Evolutionary conservation across 208 protist genomes (phyloP).

Genomic region (Trypanosoma conorhini): DNA sequence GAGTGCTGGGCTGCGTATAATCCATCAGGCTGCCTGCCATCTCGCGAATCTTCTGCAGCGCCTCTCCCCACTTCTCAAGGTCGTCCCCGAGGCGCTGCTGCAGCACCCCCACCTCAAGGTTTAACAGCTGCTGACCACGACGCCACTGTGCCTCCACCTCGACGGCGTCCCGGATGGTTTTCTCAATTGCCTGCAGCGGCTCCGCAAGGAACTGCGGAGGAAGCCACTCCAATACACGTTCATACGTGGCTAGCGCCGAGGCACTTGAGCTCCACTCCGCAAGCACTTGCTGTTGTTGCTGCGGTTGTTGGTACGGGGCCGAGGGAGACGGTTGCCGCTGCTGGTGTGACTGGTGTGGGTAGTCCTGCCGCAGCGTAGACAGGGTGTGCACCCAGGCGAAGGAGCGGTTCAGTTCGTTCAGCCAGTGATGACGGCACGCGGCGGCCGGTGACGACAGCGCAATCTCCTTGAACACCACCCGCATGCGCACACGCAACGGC

Average conservation of each 20-base stretch:
- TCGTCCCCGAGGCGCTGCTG: constrained; percentile 82
- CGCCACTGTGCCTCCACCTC: constrained; percentile 82
- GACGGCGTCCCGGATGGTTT: constrained; percentile 71
- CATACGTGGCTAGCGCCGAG: constrained; percentile 24
- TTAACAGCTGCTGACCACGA: constrained; percentile 82
- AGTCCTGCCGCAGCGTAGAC: constrained; percentile 56
- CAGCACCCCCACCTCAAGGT: constrained; percentile 77
- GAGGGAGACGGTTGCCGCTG: no score
- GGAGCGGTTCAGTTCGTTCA: constrained; percentile 69
- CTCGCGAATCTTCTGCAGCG: constrained; percentile 62
- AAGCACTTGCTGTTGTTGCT: constrained; percentile 26
- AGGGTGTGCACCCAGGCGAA: constrained; percentile 77
- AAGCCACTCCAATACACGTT: constrained; percentile 56
- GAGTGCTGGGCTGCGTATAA: constrained; percentile 85
- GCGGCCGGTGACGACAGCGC: constrained; percentile 53
- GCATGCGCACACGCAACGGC: constrained; percentile 85
- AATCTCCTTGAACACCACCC: constrained; percentile 80
- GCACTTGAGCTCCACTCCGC: neutral
- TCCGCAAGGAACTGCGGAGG: constrained; percentile 48
- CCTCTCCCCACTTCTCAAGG: constrained; percentile 68
- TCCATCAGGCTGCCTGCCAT: constrained; percentile 79
- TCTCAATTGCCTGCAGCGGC: constrained; percentile 78
- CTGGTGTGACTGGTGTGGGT: neutral
- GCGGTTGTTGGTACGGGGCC: constrained; percentile 17
- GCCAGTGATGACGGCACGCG: constrained; percentile 80